Evolutionary conservation across 2,329 filamentous ascomycete genomes (phyloP).

Genomic region (Rhynchosporium secalis): DNA sequence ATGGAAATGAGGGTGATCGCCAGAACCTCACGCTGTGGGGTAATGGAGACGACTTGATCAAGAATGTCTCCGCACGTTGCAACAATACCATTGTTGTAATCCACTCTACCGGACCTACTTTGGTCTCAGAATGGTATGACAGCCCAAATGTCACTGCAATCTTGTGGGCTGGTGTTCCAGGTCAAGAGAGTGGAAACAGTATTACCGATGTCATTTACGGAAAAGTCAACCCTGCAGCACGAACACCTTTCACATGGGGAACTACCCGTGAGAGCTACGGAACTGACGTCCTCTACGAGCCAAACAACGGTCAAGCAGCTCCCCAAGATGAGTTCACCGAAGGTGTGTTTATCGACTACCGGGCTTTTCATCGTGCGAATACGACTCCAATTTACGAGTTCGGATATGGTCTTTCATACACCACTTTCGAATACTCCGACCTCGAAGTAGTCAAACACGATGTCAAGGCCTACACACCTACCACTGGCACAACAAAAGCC

Average conservation of each 20-base stretch:
- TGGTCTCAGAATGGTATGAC: conserved; percentile 73
- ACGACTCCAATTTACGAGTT: conserved; percentile 77
- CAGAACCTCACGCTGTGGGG: conserved; percentile 92
- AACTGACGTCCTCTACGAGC: conserved; percentile 47
- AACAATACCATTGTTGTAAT: conserved; percentile 92
- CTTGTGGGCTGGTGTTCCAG: conserved; percentile 77
- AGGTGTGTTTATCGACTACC: conserved; percentile 81
- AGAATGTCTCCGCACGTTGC: conserved; percentile 74
- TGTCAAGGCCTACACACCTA: conserved; percentile 45
- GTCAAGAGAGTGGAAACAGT: conserved; percentile 79
- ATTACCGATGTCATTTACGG: conserved; percentile 85
- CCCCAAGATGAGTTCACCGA: conserved; percentile 76
- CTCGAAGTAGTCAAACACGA: conserved; percentile 46
- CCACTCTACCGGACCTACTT: conserved; percentile 78
- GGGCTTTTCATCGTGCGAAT: conserved; percentile 65
- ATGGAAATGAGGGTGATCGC: conserved; percentile 83
- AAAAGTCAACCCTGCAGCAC: conserved; percentile 72
- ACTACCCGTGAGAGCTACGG: conserved; percentile 52
- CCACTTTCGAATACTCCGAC: conserved; percentile 73
- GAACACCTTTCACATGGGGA: conserved; percentile 80
- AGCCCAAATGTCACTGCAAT: conserved; percentile 82
- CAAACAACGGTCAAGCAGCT: conserved; percentile 65
- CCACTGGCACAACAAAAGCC: conserved; percentile 58
- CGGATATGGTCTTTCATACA: conserved; percentile 78
- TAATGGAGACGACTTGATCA: conserved; percentile 76